A percentile compares a stretch with the other conserved stretches of the same genome.
These are phyloP conservation scores for Chaetomiaceae sp. DNA, from an alignment of 2,329 filamentous ascomycete genomes.

Conservation along the genomic window DNA sequence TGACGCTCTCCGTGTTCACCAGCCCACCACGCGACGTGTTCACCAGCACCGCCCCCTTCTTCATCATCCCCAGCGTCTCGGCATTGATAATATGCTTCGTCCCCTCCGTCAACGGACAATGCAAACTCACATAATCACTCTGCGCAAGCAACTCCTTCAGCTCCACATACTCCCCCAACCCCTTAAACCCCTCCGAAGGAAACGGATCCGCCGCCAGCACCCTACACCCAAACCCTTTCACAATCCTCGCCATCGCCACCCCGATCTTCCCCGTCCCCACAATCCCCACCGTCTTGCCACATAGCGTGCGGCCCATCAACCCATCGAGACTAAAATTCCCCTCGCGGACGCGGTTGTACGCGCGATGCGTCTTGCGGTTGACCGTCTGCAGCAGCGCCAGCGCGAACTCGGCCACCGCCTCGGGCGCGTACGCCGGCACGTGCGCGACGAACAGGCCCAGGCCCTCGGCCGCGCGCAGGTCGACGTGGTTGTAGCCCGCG, in stretches of 20 bases:
- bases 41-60: conserved; percentile 54
- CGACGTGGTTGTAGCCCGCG: conserved; percentile 63
- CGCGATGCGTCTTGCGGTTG: conserved; percentile 61
- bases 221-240: conserved; percentile 58
- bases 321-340: conserved; percentile 63
- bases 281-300: conserved; percentile 60
- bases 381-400: conserved; percentile 62
- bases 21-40: conserved; percentile 64
- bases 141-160: conserved; percentile 48
- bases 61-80: conserved; percentile 48
- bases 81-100: conserved; percentile 58
- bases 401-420: conserved; percentile 64
- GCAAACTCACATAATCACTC: conserved; percentile 58
- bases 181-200: conserved; percentile 41
- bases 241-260: conserved; percentile 53
- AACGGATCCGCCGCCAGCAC: conserved; percentile 57
- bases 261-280: conserved; percentile 62
- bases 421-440: conserved; percentile 62
- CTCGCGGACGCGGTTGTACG: conserved; percentile 62
- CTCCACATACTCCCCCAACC: conserved; percentile 46
- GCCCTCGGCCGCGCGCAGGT: conserved; percentile 48
- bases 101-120: conserved; percentile 56
- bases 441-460: conserved; percentile 57
- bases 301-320: conserved; percentile 53
- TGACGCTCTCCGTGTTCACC: conserved; percentile 54